A percentile compares a stretch with the other conserved stretches of the same genome.
phyloP scores from a whole-genome alignment of 371 early-diverging fungal genomes.

The Cladochytrium tenue region DNA sequence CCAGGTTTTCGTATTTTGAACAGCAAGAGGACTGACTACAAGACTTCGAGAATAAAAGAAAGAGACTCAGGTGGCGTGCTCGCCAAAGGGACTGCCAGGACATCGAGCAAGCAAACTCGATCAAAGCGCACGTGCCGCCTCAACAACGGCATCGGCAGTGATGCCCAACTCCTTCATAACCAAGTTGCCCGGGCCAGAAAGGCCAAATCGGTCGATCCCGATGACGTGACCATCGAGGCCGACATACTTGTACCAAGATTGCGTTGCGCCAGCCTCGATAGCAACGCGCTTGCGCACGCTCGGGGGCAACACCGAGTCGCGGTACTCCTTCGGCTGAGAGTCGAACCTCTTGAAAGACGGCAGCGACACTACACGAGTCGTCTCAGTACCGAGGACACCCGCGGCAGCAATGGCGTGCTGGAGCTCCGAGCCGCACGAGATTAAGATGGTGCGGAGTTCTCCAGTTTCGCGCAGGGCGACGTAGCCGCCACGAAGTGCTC shows the following conservation, averaged over 20 bases:
- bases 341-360: conserved; percentile 95
- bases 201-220: conserved; percentile 95
- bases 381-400: conserved; percentile 57
- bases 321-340: conserved; percentile 85
- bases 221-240: conserved; percentile 70
- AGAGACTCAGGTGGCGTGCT: too few relatives aligned
- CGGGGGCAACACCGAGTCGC: conserved; percentile 80
- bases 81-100: too few relatives aligned
- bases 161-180: conserved; percentile 25
- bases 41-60: neutral
- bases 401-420: conserved; percentile 85
- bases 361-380: conserved; percentile 90
- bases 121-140: conserved; percentile 11
- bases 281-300: conserved; percentile 60
- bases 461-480: conserved; percentile 69
- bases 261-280: conserved; percentile 92
- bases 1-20: too few relatives aligned
- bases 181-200: conserved; percentile 75
- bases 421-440: conserved; percentile 97
- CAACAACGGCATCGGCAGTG: conserved; percentile 20
- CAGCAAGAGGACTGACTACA: neutral
- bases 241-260: conserved; percentile 94
- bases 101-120: too few relatives aligned
- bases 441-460: conserved; percentile 69
- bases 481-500: conserved; percentile 64